Evolutionary conservation across 306 rosid genomes (phyloP).

Genomic region (Senna siamea): DNA sequence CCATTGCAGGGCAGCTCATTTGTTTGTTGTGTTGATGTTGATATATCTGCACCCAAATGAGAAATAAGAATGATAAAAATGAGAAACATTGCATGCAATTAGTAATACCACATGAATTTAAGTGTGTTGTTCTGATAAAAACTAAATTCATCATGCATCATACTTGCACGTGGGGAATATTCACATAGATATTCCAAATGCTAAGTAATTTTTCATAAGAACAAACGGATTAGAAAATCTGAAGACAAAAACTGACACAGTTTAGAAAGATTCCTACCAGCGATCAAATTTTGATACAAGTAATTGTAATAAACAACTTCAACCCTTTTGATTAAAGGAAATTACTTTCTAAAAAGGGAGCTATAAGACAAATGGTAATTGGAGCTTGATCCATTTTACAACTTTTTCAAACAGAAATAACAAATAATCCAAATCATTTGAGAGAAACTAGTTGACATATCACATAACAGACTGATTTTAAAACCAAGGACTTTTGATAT

Average conservation of each 20-base stretch:
- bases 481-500: slow-evolving; percentile 1
- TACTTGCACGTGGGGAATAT: background rate
- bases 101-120: slow-evolving; percentile 1
- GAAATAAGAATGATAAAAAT: background rate
- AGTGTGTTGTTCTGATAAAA: background rate
- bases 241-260: background rate
- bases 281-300: background rate
- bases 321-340: background rate
- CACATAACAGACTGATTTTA: background rate
- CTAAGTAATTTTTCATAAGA: background rate
- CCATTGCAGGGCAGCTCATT: slow-evolving; percentile 99
- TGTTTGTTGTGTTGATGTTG: slow-evolving; percentile 98
- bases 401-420: background rate
- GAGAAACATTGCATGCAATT: background rate
- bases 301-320: background rate
- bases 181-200: background rate
- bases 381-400: background rate
- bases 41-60: slow-evolving; percentile 61
- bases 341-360: background rate
- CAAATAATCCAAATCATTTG: background rate
- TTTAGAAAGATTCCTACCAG: background rate
- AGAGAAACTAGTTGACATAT: background rate
- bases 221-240: background rate
- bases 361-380: background rate
- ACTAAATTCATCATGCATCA: background rate